Evolutionary conservation across 495 filamentous ascomycete genomes (phyloP).

Genomic region (Xylaria flabelliformis): DNA sequence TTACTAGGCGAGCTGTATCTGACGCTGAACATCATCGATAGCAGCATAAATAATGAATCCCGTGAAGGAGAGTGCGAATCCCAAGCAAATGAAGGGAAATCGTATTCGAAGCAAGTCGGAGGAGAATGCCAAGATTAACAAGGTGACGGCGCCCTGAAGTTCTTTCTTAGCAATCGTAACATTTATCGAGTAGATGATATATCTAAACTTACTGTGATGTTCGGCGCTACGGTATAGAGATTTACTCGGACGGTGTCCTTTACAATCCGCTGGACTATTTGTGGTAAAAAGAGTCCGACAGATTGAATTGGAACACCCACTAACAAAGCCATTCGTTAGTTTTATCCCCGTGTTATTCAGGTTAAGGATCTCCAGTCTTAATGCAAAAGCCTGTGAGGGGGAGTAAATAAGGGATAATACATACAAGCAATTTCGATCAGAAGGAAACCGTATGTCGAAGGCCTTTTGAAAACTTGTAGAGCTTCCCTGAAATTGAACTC

Average conservation of each 20-base stretch:
- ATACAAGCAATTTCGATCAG: constrained; percentile 63
- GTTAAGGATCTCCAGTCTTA: neutral
- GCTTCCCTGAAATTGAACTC: constrained; percentile 70
- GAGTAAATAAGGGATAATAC: neutral
- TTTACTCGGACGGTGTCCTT: constrained; percentile 74
- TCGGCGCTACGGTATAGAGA: constrained; percentile 78
- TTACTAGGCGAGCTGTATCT: constrained; percentile 68
- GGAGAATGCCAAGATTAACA: constrained; percentile 71
- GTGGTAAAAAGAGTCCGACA: constrained; percentile 74
- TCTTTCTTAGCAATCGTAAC: constrained; percentile 34
- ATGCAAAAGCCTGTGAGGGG: neutral
- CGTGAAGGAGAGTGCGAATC: constrained; percentile 74
- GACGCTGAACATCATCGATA: constrained; percentile 63
- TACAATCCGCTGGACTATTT: constrained; percentile 70
- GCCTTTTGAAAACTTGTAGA: constrained; percentile 67
- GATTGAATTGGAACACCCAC: constrained; percentile 78
- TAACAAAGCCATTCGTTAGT: constrained; percentile 44
- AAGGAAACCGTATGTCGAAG: constrained; percentile 67
- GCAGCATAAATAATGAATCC: constrained; percentile 78
- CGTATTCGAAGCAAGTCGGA: constrained; percentile 70
- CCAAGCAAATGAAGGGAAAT: constrained; percentile 75
- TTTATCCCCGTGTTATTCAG: neutral
- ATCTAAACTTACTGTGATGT: constrained; percentile 50
- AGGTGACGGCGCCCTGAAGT: constrained; percentile 66
- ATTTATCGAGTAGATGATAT: neutral